Percentiles rank a stretch among this genome's conserved stretches.
These are phyloP conservation scores for Epichloe amarillans DNA, from an alignment of 2,329 filamentous ascomycete genomes.

Conservation along the genomic window DNA sequence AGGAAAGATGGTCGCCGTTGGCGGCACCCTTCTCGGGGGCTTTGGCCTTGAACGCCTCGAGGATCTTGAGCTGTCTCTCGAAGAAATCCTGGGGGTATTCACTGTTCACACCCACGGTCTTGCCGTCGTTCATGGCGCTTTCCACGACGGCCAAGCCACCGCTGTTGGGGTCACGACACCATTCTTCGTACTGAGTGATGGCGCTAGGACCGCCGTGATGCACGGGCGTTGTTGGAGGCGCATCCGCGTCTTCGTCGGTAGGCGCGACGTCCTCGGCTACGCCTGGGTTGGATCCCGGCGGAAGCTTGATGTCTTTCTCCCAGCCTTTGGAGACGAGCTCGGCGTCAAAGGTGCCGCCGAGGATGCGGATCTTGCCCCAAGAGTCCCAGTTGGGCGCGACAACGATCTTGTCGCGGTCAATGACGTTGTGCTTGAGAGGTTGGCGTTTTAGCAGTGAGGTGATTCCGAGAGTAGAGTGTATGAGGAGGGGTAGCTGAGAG, in stretches of 20 bases:
- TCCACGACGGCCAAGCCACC: conserved; percentile 35
- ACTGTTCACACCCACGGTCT: conserved; percentile 21
- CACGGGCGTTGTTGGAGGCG: not conserved
- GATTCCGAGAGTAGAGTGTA: conserved; percentile 78
- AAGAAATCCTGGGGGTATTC: conserved; percentile 68
- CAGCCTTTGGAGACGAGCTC: conserved; percentile 76
- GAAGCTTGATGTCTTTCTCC: conserved; percentile 66
- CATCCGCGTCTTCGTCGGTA: conserved; percentile 12
- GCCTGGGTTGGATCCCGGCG: conserved; percentile 15
- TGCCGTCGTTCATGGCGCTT: conserved; percentile 24
- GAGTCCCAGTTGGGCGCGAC: conserved; percentile 97
- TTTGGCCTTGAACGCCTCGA: conserved; percentile 52
- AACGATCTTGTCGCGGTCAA: conserved; percentile 86
- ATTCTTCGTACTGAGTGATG: conserved; percentile 63
- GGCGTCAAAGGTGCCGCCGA: conserved; percentile 84
- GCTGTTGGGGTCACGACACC: conserved; percentile 61
- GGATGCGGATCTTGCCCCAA: conserved; percentile 89
- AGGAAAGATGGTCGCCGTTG: conserved; percentile 12
- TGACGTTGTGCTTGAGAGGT: conserved; percentile 77
- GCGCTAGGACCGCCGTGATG: conserved; percentile 29
- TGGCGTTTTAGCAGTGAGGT: conserved; percentile 69
- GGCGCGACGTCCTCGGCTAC: conserved; percentile 12
- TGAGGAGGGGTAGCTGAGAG: conserved; percentile 63
- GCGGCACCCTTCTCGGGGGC: conserved; percentile 30
- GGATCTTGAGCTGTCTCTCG: conserved; percentile 55